phyloP scores from a whole-genome alignment of 768 basidiomycete species.

The Tulasnella sp. region DNA sequence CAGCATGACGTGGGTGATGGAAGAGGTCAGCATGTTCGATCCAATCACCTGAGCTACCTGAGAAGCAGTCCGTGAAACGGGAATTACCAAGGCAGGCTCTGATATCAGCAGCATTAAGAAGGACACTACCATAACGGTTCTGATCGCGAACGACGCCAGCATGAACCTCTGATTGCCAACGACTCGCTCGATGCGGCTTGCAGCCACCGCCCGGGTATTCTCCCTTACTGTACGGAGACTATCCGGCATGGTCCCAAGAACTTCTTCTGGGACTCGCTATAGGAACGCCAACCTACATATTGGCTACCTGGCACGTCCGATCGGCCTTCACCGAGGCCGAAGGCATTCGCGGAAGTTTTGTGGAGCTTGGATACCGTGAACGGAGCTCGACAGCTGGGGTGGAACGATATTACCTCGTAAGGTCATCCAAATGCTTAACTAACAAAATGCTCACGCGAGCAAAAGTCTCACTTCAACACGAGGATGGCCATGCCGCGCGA shows the following conservation, averaged over 20 bases:
- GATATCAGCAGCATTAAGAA: no score
- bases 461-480: background rate
- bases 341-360: background rate
- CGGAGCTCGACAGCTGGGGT: background rate
- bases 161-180: no score
- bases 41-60: background rate
- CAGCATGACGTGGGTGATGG: background rate
- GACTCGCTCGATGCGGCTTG: no score
- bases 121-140: no score
- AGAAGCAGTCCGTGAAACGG: no score
- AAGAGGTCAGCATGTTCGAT: background rate
- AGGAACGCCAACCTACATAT: background rate
- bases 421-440: background rate
- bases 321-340: background rate
- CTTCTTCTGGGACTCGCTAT: no score
- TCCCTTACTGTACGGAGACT: no score
- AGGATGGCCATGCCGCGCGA: background rate
- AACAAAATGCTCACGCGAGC: background rate
- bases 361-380: background rate
- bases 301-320: background rate
- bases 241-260: no score
- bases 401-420: background rate
- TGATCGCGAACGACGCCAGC: no score
- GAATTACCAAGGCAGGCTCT: background rate
- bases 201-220: no score